A percentile compares a stretch with the other conserved stretches of the same genome.
Evolutionary conservation across 2,329 filamentous ascomycete species (phyloP).

Genomic region (Ophiostoma australiae): DNA sequence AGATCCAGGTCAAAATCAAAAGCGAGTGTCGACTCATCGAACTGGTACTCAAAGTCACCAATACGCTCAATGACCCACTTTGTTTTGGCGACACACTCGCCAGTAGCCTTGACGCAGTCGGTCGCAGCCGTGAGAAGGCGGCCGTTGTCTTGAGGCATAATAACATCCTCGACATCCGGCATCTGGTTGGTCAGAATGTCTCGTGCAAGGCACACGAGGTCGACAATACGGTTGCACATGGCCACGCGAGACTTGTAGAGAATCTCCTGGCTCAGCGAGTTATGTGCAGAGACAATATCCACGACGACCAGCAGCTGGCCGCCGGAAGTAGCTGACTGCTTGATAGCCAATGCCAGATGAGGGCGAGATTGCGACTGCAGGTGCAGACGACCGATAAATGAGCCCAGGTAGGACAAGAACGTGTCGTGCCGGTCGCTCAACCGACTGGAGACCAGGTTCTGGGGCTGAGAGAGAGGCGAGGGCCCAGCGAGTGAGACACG

Average conservation of each 20-base stretch:
- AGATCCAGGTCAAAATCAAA: conserved; percentile 52
- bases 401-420: conserved; percentile 85
- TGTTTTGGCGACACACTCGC: conserved; percentile 84
- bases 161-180: conserved; percentile 68
- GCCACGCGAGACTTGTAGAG: conserved; percentile 64
- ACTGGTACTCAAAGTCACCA: conserved; percentile 84
- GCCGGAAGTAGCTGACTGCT: conserved; percentile 77
- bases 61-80: conserved; percentile 81
- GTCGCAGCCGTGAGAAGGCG: conserved; percentile 74
- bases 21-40: conserved; percentile 46
- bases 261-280: conserved; percentile 60
- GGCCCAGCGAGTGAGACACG: conserved; percentile 71
- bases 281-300: conserved; percentile 75
- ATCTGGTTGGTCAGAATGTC: conserved; percentile 68
- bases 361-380: conserved; percentile 86
- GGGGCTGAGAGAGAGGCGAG: conserved; percentile 56
- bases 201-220: conserved; percentile 74
- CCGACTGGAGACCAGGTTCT: conserved; percentile 76
- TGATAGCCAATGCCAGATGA: conserved; percentile 75
- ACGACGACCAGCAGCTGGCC: conserved; percentile 73
- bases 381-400: conserved; percentile 85
- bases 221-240: conserved; percentile 75
- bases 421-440: conserved; percentile 76
- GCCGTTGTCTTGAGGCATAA: conserved; percentile 74
- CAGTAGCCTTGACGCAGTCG: conserved; percentile 80